Base-by-base conservation (phyloP, 2,329 filamentous ascomycete species). In the Exophiala viscosa region DNA sequence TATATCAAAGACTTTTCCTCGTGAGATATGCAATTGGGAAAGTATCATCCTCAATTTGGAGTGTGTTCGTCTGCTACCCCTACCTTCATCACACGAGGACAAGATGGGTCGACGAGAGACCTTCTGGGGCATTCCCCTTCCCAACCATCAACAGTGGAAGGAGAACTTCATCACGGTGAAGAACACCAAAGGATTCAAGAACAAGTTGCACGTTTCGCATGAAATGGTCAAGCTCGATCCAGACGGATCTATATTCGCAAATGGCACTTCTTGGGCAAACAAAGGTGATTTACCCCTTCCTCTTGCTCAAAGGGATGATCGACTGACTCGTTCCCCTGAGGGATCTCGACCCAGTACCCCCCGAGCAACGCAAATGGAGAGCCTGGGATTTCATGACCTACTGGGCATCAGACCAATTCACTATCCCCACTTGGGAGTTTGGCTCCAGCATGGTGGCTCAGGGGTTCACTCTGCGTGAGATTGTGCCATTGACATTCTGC, bases 311-410 rank as follows among this genome's bases (percentile, higher is more conserved):
- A 28, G 76, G 50, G n/a, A n/a, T n/a, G n/a, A n/a, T n/a, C n/a
- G n/a, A n/a, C n/a, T n/a, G n/a, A n/a, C n/a, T n/a, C n/a, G n/a
- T n/a, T n/a, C n/a, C n/a, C n/a, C n/a, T n/a, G n/a, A 70, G 67
- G 58, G 76, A 79, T 62, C 66, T 78, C 2, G 76, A 78, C 48
- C 76, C 76, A 20, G 54, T 57, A 4, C 56, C 54, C 13, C 48
- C 49, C 6, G 53, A 56, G 17, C 28, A 41, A 20, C 34, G 56
- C 17, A 57, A 45, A 18, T 59, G 56, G 56, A 52, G 36, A 5
- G 33, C 35, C 23, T 57, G 35, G 49, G 47, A 36, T 14, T 53
- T 56, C 44, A 40, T 54, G 9, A 36, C 40, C 5, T 56, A 54
- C 36, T 59, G 52, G 39, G 55, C 47, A 43, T 48, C 42, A 2